Conservation (phyloP, 495 filamentous ascomycete genomes). For the Oidiodendron maius region DNA sequence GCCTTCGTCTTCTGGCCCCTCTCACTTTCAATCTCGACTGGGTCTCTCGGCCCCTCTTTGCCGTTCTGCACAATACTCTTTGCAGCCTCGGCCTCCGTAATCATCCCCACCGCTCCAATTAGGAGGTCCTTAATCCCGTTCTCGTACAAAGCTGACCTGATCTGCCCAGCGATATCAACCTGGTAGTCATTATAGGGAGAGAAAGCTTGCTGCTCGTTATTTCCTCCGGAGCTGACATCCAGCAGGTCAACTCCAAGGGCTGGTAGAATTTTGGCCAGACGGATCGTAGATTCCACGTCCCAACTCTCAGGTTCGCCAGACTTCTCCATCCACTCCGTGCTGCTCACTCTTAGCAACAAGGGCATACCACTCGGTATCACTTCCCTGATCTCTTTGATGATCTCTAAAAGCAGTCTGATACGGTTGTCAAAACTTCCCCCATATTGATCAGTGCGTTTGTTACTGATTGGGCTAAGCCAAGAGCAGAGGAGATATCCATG, state of each 20-base stretch:
- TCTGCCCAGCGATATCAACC: conserved; percentile 37
- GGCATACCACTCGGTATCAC: conserved; percentile 56
- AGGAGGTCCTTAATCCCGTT: conserved; percentile 47
- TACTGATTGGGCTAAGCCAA: conserved; percentile 58
- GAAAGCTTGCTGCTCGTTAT: conserved; percentile 55
- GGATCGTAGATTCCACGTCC: conserved; percentile 56
- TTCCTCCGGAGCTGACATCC: conserved; percentile 68
- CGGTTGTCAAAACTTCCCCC: conserved; percentile 55
- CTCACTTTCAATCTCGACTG: conserved; percentile 35
- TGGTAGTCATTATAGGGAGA: conserved; percentile 50
- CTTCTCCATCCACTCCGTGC: conserved; percentile 66
- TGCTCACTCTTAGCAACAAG: conserved; percentile 62
- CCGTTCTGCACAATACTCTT: conserved; percentile 46
- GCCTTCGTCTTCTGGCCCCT: conserved; percentile 41
- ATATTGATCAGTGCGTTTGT: conserved; percentile 52
- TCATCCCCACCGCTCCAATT: conserved; percentile 69
- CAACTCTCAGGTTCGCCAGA: conserved; percentile 46
- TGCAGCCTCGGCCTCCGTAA: conserved; percentile 59
- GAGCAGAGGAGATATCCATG: conserved; percentile 61
- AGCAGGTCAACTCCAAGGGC: conserved; percentile 66
- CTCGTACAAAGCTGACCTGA: conserved; percentile 50
- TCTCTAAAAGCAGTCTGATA: conserved; percentile 39
- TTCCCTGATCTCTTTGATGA: conserved; percentile 37
- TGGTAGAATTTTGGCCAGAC: conserved; percentile 58
- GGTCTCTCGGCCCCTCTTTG: conserved; percentile 10